Base-by-base conservation (phyloP, 192 early-diverging fungal species). In the Diversispora eburnea region DNA sequence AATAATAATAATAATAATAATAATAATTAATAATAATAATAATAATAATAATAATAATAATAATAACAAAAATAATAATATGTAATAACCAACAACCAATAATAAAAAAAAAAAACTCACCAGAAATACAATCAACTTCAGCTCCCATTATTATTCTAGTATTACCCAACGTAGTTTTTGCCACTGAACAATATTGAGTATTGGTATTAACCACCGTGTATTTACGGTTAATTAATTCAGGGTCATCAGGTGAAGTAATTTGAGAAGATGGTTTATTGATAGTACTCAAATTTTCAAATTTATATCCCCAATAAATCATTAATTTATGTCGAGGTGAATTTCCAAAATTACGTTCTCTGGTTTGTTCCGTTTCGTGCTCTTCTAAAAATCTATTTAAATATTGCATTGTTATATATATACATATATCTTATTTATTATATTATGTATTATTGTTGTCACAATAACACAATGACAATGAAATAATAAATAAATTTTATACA, bases 291-390 rank as follows among this genome's bases (percentile, higher is more conserved):
- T 84, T 85, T 77, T 99, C 97, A 76, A 97, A 97, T 69, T 85
- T 86, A 81, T 99, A 97, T 0, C 97, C 95, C 84, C 90, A 91
- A 73, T 94, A 97, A 48, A 79, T 88, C 88, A 93, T 86, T 41
- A 90, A 75, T 58, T 87, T 85, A 69, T 93, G 86, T 51, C 83
- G 52, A 9, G 86, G 86, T 8, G 80, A 77, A 13, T 67, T 52
- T 42, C 83, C 84, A 10, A 47, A 69, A n/a, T 84, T 77, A 5
- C 75, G 67, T 5, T 67, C 67, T 7, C 80, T 72, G 15, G 78
- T 82, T 12, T 82, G 79, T 10, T 72, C 65, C 22, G 84, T 85
- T 47, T 82, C 73, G 41, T 91, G 84, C 60, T 96, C 92, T 70
- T 94, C 90, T 3, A 97, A 85, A 73, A 90, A 96, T n/a, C 94